Evolutionary conservation across 495 filamentous ascomycete species (phyloP), one percentile per base, ranked within the genome.

Genomic region (Xylaria venustula): DNA sequence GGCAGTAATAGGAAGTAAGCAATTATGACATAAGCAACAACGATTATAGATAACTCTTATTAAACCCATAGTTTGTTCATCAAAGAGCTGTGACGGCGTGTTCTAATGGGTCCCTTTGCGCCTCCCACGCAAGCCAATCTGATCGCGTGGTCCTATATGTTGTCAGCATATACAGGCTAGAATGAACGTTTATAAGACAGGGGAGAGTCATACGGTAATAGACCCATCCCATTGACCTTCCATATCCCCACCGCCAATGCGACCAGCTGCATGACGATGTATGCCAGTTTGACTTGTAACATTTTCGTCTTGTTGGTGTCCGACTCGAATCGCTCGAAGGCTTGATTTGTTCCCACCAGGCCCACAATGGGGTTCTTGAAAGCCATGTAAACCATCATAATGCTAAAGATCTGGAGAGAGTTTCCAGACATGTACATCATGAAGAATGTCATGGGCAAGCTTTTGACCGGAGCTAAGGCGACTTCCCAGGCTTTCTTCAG

Each of bases 391-490:
- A 97, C 92, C 94, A 98, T 98, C 92, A 98, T 97, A 72, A 99
- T 97, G 75, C 87, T 92, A 82, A 99, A 99, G 63, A 99, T 97
- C 77, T 99, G 94, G 25, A 99, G 87, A 58, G 90, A 91, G 78
- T 97, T 98, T 68, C 94, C 94, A 60, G 94, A 96, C 95, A 99
- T 98, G 83, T 99, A 99, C 93, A 98, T 98, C 88, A 97, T 96
- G 76, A 99, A 92, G 46, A 85, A 92, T 60, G 95, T 97, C 94
- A 98, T 98, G 52, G 94, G 94, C 45, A 99, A 82, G 70, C 88
- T 87, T 78, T 99, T 99, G 51, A 92, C 88, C 1, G 94, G 94
- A 3, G 89, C 95, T 36, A 99, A 84, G 32, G 94, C 95, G 20
- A 99, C 83, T 76, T 99, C 94, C 95, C 95, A 99, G 1, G 94